Conservation (phyloP, 169 alveolate genomes). For the Plasmodium adleri region DNA sequence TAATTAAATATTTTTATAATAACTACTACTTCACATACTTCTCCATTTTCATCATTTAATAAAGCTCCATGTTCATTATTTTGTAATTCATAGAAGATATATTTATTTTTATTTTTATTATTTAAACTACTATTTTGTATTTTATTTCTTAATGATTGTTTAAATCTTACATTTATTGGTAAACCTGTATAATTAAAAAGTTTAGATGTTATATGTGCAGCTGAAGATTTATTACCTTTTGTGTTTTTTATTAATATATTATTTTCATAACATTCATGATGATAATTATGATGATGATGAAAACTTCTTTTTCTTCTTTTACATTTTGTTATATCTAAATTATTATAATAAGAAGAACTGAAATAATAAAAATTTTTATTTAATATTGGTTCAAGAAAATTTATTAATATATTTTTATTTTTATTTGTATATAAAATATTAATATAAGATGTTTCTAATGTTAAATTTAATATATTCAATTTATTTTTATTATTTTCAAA, state of each 20-base stretch:
- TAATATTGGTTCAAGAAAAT: background rate
- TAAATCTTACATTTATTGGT: conserved; percentile 36
- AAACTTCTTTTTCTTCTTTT: background rate
- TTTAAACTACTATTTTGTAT: conserved; percentile 1
- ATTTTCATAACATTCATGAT: background rate
- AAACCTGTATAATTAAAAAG: conserved; percentile 52
- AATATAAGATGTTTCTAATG: conserved; percentile 43
- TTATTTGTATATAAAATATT: conserved; percentile 46
- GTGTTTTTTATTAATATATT: background rate
- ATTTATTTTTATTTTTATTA: conserved; percentile 34
- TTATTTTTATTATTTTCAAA: conserved; percentile 47
- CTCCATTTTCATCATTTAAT: conserved; percentile 60
- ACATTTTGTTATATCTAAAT: background rate
- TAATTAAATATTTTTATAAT: conserved; percentile 48
- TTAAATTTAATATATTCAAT: conserved; percentile 27
- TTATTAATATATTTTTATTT: conserved; percentile 37
- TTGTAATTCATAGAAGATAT: conserved; percentile 26
- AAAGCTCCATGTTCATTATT: conserved; percentile 63
- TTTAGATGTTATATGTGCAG: conserved; percentile 16
- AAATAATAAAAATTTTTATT: background rate
- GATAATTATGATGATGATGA: background rate
- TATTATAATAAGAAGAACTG: background rate
- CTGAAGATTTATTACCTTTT: background rate
- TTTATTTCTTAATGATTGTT: conserved; percentile 52
- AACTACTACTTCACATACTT: conserved; percentile 49